Conservation (phyloP, 495 filamentous ascomycete species). For the Rostrohypoxylon terebratum region DNA sequence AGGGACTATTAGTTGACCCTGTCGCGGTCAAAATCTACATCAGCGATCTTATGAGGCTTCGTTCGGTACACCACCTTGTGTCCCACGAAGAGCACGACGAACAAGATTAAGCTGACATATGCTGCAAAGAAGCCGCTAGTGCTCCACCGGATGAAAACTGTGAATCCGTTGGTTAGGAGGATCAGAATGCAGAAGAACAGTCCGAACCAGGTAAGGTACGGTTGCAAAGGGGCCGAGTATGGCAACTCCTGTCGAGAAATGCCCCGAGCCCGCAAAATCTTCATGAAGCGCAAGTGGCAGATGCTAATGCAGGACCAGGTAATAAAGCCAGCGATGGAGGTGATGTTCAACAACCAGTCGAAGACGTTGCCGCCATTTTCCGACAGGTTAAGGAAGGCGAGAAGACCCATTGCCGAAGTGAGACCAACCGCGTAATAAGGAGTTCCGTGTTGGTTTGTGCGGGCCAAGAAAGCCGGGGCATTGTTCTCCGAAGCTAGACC, state of each 20-base stretch:
- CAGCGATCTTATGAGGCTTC: constrained; percentile 39
- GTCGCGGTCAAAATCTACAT: constrained; percentile 49
- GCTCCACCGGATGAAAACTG: constrained; percentile 71
- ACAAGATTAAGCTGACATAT: constrained; percentile 73
- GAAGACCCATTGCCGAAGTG: constrained; percentile 60
- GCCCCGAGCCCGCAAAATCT: constrained; percentile 67
- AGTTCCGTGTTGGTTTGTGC: constrained; percentile 56
- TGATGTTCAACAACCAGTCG: constrained; percentile 69
- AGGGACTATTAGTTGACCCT: constrained; percentile 33
- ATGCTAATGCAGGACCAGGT: constrained; percentile 71
- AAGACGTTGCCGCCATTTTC: constrained; percentile 65
- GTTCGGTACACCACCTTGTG: constrained; percentile 63
- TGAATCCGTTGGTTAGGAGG: constrained; percentile 77
- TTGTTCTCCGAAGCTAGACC: constrained; percentile 71
- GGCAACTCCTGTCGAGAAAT: constrained; percentile 65
- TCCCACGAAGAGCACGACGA: constrained; percentile 66
- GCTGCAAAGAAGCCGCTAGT: constrained; percentile 69
- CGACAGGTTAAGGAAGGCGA: constrained; percentile 68
- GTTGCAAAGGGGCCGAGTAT: constrained; percentile 69
- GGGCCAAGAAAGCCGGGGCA: constrained; percentile 63
- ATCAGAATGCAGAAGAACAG: constrained; percentile 74
- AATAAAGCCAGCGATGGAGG: constrained; percentile 73
- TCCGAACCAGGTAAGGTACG: constrained; percentile 68
- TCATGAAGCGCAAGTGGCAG: constrained; percentile 72
- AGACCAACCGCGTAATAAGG: constrained; percentile 56